Evolutionary conservation across 2,329 filamentous ascomycete genomes (phyloP), one percentile per base, ranked within the genome.

Genomic region (Neofusicoccum laricinum): DNA sequence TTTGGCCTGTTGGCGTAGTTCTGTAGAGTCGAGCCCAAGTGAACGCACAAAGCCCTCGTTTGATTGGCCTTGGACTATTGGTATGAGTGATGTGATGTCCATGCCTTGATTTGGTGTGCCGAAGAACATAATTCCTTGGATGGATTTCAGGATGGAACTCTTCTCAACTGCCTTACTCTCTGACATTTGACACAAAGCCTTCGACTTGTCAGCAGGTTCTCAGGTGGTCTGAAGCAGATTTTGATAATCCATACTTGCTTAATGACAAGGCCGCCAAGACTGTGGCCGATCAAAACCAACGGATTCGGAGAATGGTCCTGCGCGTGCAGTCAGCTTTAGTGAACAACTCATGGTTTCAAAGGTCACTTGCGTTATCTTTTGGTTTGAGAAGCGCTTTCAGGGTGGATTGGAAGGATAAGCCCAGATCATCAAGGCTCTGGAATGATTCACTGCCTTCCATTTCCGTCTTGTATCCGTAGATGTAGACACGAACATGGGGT

Each of bases 401-500:
- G 4, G 4, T 19, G 1, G 0, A 15, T 14, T 25, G 15, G 10
- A 59, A 45, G 2, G 19, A 11, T 11, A 30, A 14, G 0, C 51
- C 17, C 2, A 57, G 12, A 1, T 57, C 51, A 5, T 41, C 6
- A 4, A 57, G 38, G 10, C 17, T 57, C 17, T 57, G 51, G 14
- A 57, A 57, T 10, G 51, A 40, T 3, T 40, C 15, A 5, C 51
- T 57, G 1, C n/a, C 15, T 12, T 57, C 17, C 36, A 17, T 41
- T 14, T n/a, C 36, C 0, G 12, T 34, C 46, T 68, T 65, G 40
- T 75, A 73, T 17, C 73, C 71, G 63, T 71, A 74, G 5, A 66
- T 67, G 32, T 73, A 67, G 2, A 75, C 66, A 7, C 70, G 66
- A 8, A 68, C 70, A 2, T 43, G 53, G 10, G 65, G 61, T 11